Percentiles rank a stretch among this genome's conserved stretches.
Conservation (phyloP, 345 rosid species). For the Salix dunnii region DNA sequence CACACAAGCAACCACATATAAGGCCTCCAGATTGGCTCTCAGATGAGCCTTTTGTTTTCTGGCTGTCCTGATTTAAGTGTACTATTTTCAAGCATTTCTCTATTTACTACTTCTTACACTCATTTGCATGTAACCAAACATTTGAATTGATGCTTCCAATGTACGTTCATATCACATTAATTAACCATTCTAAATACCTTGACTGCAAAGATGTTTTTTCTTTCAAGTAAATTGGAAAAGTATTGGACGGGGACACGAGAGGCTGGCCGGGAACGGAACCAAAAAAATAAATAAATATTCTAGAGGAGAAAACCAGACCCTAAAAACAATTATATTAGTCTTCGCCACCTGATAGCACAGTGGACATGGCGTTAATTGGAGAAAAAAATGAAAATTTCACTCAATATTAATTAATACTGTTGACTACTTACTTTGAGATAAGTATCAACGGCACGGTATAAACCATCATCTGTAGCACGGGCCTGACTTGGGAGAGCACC, state of each 20-base stretch:
- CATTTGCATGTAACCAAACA: not conserved
- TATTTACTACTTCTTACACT: not conserved
- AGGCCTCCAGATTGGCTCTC: not conserved
- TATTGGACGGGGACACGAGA: no score
- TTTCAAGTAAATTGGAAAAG: no score
- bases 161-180: not conserved
- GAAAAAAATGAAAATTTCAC: not conserved
- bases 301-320: no score
- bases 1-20: not conserved
- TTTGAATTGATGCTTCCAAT: not conserved
- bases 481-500: slow-evolving; percentile 69
- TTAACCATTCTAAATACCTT: not conserved
- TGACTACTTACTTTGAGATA: slow-evolving; percentile 65
- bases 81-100: not conserved
- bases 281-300: no score
- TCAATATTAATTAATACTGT: not conserved
- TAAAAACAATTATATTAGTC: no score
- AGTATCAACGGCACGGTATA: slow-evolving; percentile 84
- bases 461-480: slow-evolving; percentile 62
- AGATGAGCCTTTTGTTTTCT: not conserved
- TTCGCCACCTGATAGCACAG: not conserved
- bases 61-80: not conserved
- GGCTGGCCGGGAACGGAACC: no score
- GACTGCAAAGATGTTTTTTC: not conserved
- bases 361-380: not conserved